These are phyloP conservation scores for Biancaea sappan DNA, from an alignment of 306 rosid genomes.

Conservation along the genomic window DNA sequence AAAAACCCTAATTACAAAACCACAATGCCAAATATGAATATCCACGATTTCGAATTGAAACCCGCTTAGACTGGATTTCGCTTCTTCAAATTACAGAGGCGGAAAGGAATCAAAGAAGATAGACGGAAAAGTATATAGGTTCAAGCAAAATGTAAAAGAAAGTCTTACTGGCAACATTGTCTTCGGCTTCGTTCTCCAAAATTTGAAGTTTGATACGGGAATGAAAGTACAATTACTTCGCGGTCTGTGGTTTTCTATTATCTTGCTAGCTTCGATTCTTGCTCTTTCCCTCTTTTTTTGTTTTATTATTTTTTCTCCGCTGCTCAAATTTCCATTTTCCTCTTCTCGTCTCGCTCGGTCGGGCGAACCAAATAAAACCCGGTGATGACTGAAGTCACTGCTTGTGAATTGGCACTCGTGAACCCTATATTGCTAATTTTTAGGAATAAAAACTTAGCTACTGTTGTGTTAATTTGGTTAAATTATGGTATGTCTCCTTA, in stretches of 20 bases:
- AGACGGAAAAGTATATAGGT: not conserved
- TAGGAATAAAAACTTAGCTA: too few species aligned
- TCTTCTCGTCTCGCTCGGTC: not conserved
- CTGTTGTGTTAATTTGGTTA: too few species aligned
- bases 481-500: too few species aligned
- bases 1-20: constrained; percentile 31
- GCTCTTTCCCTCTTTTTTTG: not conserved
- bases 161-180: constrained; percentile 1
- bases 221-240: not conserved
- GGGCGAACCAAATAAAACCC: not conserved
- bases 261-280: too few species aligned
- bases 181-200: not conserved
- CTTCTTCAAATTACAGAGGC: not conserved
- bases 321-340: not conserved
- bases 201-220: not conserved
- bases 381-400: too few species aligned
- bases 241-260: not conserved
- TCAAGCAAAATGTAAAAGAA: not conserved
- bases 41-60: not conserved
- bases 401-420: not conserved
- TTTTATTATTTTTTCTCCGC: too few species aligned
- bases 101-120: not conserved
- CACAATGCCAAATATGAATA: not conserved
- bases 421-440: not conserved
- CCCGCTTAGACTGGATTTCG: not conserved